Evolutionary conservation across 164 flowering plant genomes (phyloP).

Genomic region (grape (Vitis vinifera)): DNA sequence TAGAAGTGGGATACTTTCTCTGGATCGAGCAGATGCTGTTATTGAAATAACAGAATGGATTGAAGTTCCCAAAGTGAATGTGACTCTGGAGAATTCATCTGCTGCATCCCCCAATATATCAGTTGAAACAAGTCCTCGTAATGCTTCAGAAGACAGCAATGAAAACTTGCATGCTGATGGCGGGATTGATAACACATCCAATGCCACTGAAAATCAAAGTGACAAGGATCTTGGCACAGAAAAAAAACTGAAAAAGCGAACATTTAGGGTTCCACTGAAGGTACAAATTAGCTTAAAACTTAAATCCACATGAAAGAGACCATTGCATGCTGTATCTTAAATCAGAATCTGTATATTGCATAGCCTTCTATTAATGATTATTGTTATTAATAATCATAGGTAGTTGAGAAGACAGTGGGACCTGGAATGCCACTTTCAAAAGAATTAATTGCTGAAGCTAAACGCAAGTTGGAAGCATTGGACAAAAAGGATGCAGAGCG

Average conservation of each 20-base stretch:
- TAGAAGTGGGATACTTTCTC: conserved; percentile 83
- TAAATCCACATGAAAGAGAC: too few species aligned
- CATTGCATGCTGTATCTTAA: neutral
- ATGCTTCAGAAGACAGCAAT: conserved; percentile 46
- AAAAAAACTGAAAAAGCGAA: conserved; percentile 87
- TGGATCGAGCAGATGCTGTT: conserved; percentile 92
- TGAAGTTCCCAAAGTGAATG: conserved; percentile 82
- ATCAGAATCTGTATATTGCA: neutral
- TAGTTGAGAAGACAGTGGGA: conserved; percentile 75
- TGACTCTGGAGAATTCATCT: conserved; percentile 69
- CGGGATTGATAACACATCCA: conserved; percentile 27
- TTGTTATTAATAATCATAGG: conserved; percentile 34
- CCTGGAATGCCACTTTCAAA: conserved; percentile 72
- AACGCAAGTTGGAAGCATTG: conserved; percentile 61
- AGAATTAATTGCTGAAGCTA: conserved; percentile 71
- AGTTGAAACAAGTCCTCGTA: conserved; percentile 41
- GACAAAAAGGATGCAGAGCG: conserved; percentile 89
- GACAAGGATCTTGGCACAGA: conserved; percentile 50
- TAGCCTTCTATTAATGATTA: neutral
- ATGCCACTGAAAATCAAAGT: conserved; percentile 40
- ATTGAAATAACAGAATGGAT: conserved; percentile 96
- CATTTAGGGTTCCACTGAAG: conserved; percentile 89
- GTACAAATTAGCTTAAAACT: conserved; percentile 25
- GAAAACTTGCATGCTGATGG: conserved; percentile 38
- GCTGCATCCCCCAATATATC: conserved; percentile 45